Evolutionary conservation across 2,329 filamentous ascomycete species (phyloP).

Genomic region (Rutstroemia sp.): DNA sequence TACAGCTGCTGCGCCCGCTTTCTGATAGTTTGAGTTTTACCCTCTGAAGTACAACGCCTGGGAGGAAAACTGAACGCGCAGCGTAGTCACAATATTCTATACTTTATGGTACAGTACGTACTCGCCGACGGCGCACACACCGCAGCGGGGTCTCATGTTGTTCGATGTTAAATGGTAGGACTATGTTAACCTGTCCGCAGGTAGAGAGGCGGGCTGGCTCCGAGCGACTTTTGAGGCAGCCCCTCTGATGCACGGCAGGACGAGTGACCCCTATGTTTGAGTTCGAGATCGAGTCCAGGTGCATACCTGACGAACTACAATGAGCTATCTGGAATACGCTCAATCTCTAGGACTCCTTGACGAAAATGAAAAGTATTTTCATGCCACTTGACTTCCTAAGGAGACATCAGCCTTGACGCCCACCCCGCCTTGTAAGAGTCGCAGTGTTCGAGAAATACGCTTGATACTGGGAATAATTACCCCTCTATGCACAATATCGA

Average conservation of each 20-base stretch:
- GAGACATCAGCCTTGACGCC: not conserved
- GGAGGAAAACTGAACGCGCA: not conserved
- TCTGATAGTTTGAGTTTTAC: conserved; percentile 5
- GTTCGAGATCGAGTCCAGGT: not conserved
- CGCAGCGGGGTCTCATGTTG: not conserved
- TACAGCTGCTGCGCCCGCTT: not conserved
- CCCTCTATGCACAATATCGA: not conserved
- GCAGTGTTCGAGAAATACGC: not conserved
- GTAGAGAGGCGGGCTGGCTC: conserved; percentile 3
- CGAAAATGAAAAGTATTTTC: not conserved
- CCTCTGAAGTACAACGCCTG: not conserved
- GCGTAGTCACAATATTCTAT: not conserved
- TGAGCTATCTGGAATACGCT: not conserved
- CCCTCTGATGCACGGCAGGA: conserved; percentile 6
- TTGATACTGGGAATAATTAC: not conserved
- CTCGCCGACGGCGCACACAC: not conserved
- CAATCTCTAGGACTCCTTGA: not conserved
- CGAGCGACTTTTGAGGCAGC: conserved; percentile 1
- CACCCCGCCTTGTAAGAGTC: not conserved
- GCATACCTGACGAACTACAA: not conserved
- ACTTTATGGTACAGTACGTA: not conserved
- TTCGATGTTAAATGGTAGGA: not conserved
- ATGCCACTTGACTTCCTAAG: not conserved
- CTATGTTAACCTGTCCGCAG: not conserved
- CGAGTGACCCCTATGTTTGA: conserved; percentile 2